These are phyloP conservation scores for Ampelocalamus luodianensis DNA, from an alignment of 176 grass and related monocot species.

Conservation along the genomic window DNA sequence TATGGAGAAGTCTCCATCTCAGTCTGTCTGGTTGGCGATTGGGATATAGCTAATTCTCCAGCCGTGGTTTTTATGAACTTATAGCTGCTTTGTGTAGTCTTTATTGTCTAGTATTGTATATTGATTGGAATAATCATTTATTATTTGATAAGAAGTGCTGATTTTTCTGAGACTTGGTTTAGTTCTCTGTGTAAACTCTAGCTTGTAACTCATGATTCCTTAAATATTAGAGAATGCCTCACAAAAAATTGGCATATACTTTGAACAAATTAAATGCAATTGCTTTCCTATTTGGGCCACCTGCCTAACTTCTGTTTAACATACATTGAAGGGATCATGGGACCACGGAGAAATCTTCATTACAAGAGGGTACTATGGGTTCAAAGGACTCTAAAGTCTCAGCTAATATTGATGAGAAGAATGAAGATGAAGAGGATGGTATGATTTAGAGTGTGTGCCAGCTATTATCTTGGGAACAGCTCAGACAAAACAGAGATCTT, in stretches of 20 bases:
- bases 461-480: background rate
- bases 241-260: background rate
- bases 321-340: constrained; percentile 37
- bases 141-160: background rate
- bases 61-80: background rate
- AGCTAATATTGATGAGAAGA: constrained; percentile 20
- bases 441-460: constrained; percentile 3
- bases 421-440: constrained; percentile 66
- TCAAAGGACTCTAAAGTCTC: constrained; percentile 41
- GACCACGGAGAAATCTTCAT: constrained; percentile 13
- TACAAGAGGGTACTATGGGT: constrained; percentile 32
- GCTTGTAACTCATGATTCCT: background rate
- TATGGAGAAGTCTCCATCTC: background rate
- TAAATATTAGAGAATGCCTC: background rate
- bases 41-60: background rate
- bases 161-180: background rate
- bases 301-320: background rate
- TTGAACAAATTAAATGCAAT: background rate
- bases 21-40: background rate
- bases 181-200: background rate
- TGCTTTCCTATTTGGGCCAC: background rate
- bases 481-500: constrained; percentile 9
- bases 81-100: no score
- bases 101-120: background rate
- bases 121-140: background rate